Base-by-base conservation (phyloP, 495 filamentous ascomycete species). In the Clohesyomyces aquaticus region DNA sequence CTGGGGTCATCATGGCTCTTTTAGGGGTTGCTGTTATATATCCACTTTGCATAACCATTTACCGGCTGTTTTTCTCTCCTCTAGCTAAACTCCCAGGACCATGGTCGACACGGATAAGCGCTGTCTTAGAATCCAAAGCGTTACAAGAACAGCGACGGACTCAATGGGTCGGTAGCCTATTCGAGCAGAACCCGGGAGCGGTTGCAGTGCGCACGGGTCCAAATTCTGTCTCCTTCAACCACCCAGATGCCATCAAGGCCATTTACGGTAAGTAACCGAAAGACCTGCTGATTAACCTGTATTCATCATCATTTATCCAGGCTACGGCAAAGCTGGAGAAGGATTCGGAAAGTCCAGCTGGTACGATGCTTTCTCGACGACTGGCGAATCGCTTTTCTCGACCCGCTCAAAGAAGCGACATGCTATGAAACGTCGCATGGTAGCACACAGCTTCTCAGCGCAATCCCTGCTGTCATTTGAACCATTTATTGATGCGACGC, bases 351-450 rank as follows among this genome's bases (percentile, higher is more conserved):
- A 68, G 49, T 68, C 66, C 2, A 41, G 38, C 19, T 68, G 66
- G 66, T 68, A 68, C 49, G 66, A 68, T 28, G 46, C 66, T 22
- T 68, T 68, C 50, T 55, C 48, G 0, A 68, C 66, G 19, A 68
- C 66, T 12, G 66, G 66, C 1, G 58, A 61, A 54, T 61, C 58
- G 3, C 21, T 61, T 3, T 61, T 69, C 58, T 61, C 56, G n/a
- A 69, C 67, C 1, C 55, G 61, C 27, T 65, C 61, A 0, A 69
- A 66, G 56, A 66, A 60, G 50, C 43, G 62, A 1, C 67, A 69
- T 43, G 67, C 56, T 4, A 66, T 58, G 52, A 65, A 65, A 38
- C 55, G 67, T 0, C 12, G 67, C 1, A 66, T 61, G 56, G 67
- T 69, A 0, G 49, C 58, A 14, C 67, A 69, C 26, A 29, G 42